Percentiles rank a stretch among this genome's conserved stretches.
These are phyloP conservation scores for Gaertneriomyces sp. DNA, from an alignment of 192 early-diverging fungal genomes.

Conservation along the genomic window DNA sequence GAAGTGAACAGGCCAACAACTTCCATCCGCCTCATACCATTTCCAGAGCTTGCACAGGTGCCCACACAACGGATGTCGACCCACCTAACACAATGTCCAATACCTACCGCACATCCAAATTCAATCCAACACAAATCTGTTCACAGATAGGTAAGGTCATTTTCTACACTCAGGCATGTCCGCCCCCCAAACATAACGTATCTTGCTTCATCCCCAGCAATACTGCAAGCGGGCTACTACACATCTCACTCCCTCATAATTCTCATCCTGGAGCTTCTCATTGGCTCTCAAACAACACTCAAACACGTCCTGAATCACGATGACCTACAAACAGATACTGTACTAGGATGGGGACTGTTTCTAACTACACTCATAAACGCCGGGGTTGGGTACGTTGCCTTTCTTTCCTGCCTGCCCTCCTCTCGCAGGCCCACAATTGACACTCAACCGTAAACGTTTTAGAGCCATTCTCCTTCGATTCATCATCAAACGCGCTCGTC, in stretches of 20 bases:
- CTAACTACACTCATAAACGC: constrained; percentile 67
- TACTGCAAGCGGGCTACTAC: constrained; percentile 61
- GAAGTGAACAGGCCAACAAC: too few species aligned
- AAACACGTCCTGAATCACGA: constrained; percentile 63
- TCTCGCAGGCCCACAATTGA: background rate
- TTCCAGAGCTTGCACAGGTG: too few species aligned
- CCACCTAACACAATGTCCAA: constrained; percentile 10
- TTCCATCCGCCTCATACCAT: too few species aligned
- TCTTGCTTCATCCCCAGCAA: constrained; percentile 24
- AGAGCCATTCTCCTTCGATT: constrained; percentile 30
- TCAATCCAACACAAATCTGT: constrained; percentile 27
- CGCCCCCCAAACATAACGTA: background rate
- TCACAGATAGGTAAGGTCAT: constrained; percentile 25
- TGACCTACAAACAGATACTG: constrained; percentile 57
- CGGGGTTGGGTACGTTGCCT: constrained; percentile 44
- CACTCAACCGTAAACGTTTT: background rate
- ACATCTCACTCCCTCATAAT: constrained; percentile 49
- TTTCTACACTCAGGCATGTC: background rate
- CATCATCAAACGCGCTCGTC: constrained; percentile 71
- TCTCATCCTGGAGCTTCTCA: constrained; percentile 50
- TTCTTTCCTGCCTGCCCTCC: background rate
- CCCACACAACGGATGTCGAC: too few species aligned
- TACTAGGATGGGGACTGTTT: constrained; percentile 65
- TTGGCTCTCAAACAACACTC: constrained; percentile 61
- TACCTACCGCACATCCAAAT: constrained; percentile 22